Percentiles rank a stretch among this genome's conserved stretches.
phyloP scores from a whole-genome alignment of 768 basidiomycete species.

The Naematelia encephala region DNA sequence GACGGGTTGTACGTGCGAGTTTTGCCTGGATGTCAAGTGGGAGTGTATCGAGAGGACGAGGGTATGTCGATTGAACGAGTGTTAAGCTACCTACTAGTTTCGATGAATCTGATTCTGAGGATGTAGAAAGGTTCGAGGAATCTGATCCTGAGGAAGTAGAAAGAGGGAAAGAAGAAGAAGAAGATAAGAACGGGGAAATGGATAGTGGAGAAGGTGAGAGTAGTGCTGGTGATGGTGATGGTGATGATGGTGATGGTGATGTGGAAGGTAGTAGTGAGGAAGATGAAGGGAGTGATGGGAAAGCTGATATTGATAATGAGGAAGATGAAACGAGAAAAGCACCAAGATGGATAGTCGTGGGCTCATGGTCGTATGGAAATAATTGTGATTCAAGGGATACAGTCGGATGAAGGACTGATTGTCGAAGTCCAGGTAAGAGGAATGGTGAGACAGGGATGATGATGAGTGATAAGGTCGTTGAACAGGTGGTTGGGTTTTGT shows the following conservation, averaged over 20 bases:
- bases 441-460: background rate
- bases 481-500: too few species aligned
- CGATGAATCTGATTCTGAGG: background rate
- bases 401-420: constrained; percentile 23
- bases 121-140: background rate
- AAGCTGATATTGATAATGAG: background rate
- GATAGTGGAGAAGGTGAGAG: too few species aligned
- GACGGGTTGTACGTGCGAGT: background rate
- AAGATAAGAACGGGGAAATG: too few species aligned
- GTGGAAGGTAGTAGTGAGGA: background rate
- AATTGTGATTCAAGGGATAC: constrained; percentile 15
- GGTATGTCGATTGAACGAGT: constrained; percentile 14
- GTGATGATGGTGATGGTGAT: too few species aligned
- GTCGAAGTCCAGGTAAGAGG: background rate
- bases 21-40: background rate
- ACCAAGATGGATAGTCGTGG: constrained; percentile 26
- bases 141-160: background rate
- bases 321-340: constrained; percentile 13
- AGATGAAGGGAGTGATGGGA: constrained; percentile 6
- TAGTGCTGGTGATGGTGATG: too few species aligned
- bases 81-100: constrained; percentile 22
- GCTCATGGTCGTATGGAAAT: constrained; percentile 14
- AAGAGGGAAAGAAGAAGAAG: background rate
- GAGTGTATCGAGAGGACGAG: background rate
- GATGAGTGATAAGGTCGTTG: background rate